Base-by-base conservation (phyloP, 2,329 filamentous ascomycete genomes). In the Xylariaceae sp. region DNA sequence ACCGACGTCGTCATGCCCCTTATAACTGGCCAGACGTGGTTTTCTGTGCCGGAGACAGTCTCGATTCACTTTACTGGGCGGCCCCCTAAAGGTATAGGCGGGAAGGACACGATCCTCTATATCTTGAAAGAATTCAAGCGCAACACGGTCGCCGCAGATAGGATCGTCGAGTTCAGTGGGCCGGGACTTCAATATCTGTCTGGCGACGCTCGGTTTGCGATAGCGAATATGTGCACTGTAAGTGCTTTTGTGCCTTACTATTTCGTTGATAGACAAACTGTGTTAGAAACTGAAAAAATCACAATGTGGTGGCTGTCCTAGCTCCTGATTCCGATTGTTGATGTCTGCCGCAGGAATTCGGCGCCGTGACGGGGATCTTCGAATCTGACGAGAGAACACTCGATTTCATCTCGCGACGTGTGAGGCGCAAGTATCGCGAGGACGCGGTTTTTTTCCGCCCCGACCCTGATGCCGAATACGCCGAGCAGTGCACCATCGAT, bases 1-100 rank as follows among this genome's bases (percentile, higher is more conserved):
- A 75, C 78, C 14, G 78, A 80, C 58, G 77, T 79, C 1, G 74
- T 73, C 6, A 72, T 80, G 66, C 69, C 74, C 1, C 65, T 81
- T 28, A 73, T 79, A 0, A 78, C 76, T 1, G 78, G 78, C 2
- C 73, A 79, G 56, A 79, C 74, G 0, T 81, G 78, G 78, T 77
- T 81, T 65, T 73, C 73, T 21, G 70, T 80, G 0, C 78, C 78
- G 0, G 77, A 80, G 56, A 70, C 70, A 1, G 68, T 77, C 19
- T 67, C 72, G 16, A 77, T 80, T 36, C 67, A 67, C 11, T 73
- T 80, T 14, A 61, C 75, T n/a, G 73, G 73, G 3, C 61, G 67
- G 6, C 76, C 74, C 0, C 53, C 54, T 0, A 61, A 64, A 6
- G 76, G 77, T 0, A 71, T 79, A 9, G 72, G 75, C 0, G 78